Evolutionary conservation across 345 rosid genomes (phyloP), one percentile per base, ranked within the genome.

Genomic region (Salix suchowensis): DNA sequence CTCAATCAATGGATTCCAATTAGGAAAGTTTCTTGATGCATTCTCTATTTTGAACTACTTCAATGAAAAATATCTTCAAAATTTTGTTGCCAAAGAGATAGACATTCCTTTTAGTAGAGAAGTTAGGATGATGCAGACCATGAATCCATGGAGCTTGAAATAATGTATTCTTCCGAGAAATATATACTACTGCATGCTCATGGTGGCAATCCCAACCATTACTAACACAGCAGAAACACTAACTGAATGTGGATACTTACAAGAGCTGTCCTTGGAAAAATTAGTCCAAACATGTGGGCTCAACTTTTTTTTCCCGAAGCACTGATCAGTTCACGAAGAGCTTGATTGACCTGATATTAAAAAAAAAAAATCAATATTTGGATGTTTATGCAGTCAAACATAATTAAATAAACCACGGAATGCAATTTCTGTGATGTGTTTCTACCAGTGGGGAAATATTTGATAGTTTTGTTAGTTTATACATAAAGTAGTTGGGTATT

Each of bases 261-360:
- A 89, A 1, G 88, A 75, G 65, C 46, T 77, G 76, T 83, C 85
- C 75, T 62, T 73, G 75, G 85, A 71, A 76, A 90, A 84, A 81
- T 90, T 89, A 79, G 88, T 91, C 99, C 99, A 96, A 34, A 91
- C 91, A 9, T 79, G 79, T 9, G 95, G 90, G 48, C 70, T 83
- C 70, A 81, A 82, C 84, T 87, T 85, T 80, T 44, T 44, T 75
- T 86, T 92, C 85, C 2, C 2, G 98, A 79, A 61, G 93, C 94
- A 74, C 73, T 80, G 24, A 93, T 83, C 87, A 94, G 82, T 61
- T 92, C 93, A 0, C 81, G 73, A 71, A 96, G 99, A 79, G 97
- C 88, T 84, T 86, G 87, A 84, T 96, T 96, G 81, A 96, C 99
- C 99, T 96, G 90, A 74, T 84, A 78, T 77, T 77, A 42, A 40